Evolutionary conservation across 2,329 filamentous ascomycete genomes (phyloP).

Genomic region (Venturia pyrina): DNA sequence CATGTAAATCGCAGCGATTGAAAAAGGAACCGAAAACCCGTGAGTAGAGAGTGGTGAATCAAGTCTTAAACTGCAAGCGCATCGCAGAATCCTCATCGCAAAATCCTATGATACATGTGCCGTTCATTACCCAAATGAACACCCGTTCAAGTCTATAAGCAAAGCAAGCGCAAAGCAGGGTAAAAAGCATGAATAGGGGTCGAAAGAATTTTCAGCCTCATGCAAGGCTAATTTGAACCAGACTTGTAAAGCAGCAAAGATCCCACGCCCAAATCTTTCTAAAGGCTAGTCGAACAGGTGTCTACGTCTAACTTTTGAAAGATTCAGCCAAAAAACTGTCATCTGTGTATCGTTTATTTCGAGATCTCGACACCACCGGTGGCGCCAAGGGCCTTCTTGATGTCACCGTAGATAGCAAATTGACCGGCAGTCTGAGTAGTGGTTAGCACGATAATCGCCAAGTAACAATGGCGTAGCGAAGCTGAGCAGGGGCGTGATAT

Average conservation of each 20-base stretch:
- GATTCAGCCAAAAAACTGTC: background rate
- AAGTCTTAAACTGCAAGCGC: background rate
- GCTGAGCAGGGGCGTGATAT: background rate
- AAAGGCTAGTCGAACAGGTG: background rate
- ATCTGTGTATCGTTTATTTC: conserved; percentile 20
- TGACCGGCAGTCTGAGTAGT: conserved; percentile 54
- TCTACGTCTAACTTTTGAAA: background rate
- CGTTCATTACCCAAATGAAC: conserved; percentile 4
- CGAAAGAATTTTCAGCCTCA: background rate
- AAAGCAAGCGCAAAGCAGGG: background rate
- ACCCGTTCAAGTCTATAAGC: background rate
- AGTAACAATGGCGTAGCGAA: background rate
- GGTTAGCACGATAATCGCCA: background rate
- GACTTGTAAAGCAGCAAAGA: background rate
- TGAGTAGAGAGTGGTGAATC: conserved; percentile 3
- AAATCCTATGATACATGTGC: conserved; percentile 3
- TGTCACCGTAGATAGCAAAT: conserved; percentile 79
- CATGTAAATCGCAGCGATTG: background rate
- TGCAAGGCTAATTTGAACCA: background rate
- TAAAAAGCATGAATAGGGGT: background rate
- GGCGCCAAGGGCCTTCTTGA: conserved; percentile 53
- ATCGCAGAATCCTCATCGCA: background rate
- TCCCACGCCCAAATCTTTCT: conserved; percentile 1
- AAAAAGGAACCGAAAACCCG: too few relatives aligned
- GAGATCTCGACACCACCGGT: conserved; percentile 66